A percentile compares a stretch with the other conserved stretches of the same genome.
Evolutionary conservation across 441 rosid species (phyloP).

Genomic region (Geranium incanum): DNA sequence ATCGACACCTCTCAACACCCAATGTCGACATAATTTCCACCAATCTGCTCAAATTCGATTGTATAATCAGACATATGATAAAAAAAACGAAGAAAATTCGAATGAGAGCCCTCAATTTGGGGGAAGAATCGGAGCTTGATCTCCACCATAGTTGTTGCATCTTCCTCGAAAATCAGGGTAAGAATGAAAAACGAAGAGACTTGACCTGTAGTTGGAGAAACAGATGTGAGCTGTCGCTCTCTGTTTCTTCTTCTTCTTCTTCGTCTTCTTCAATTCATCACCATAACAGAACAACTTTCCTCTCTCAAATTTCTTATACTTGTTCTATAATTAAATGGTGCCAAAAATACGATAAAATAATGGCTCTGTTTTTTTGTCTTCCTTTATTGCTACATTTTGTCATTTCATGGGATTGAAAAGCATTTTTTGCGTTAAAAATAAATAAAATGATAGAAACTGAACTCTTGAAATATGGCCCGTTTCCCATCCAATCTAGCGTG

Average conservation of each 20-base stretch:
- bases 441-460: too few relatives aligned
- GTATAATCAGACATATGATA: background rate
- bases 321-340: background rate
- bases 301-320: too few relatives aligned
- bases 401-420: too few relatives aligned
- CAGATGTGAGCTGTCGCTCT: background rate
- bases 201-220: background rate
- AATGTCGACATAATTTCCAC: background rate
- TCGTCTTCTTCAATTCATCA: background rate
- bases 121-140: background rate
- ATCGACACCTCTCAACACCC: constrained; percentile 29
- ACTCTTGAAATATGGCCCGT: too few relatives aligned
- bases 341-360: background rate
- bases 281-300: background rate
- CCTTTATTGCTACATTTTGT: background rate
- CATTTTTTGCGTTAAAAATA: too few relatives aligned
- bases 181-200: background rate
- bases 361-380: too few relatives aligned
- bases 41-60: background rate
- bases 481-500: too few relatives aligned
- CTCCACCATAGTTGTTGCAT: background rate
- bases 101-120: too few relatives aligned
- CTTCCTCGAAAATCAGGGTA: background rate
- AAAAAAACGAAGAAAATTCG: too few relatives aligned
- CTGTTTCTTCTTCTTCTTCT: background rate